Evolutionary conservation across 495 filamentous ascomycete genomes (phyloP).

Genomic region (Ramalina intermedia): DNA sequence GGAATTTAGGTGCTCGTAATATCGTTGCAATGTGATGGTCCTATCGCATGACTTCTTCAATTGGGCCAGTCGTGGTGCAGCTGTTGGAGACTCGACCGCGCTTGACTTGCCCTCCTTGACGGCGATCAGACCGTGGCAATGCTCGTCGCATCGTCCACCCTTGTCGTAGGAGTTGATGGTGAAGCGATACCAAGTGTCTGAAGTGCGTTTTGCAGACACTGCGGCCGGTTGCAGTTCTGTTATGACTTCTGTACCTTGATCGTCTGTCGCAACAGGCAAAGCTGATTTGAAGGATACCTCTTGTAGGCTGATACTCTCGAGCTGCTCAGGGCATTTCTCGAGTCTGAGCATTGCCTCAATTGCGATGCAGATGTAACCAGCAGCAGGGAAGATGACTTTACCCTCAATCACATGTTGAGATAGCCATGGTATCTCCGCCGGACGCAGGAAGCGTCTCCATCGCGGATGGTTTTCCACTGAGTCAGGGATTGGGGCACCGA

Average conservation of each 20-base stretch:
- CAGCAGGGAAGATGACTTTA: constrained; percentile 33
- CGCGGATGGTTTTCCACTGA: constrained; percentile 23
- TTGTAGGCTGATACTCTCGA: constrained; percentile 16
- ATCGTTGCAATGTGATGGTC: constrained; percentile 5
- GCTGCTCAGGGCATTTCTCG: constrained; percentile 3
- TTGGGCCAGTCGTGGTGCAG: neutral
- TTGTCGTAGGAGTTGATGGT: constrained; percentile 9
- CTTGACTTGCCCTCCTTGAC: constrained; percentile 3
- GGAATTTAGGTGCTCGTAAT: constrained; percentile 11
- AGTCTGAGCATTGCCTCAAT: constrained; percentile 35
- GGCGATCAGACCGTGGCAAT: constrained; percentile 8
- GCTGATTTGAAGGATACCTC: constrained; percentile 29
- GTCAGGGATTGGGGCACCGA: constrained; percentile 27
- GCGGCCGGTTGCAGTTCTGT: constrained; percentile 5
- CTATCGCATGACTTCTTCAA: constrained; percentile 1
- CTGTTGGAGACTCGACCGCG: neutral
- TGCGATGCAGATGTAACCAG: constrained; percentile 45
- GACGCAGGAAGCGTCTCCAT: constrained; percentile 26
- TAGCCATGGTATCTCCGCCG: constrained; percentile 33
- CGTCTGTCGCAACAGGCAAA: constrained; percentile 19
- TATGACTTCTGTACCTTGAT: constrained; percentile 8
- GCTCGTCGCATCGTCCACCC: constrained; percentile 8
- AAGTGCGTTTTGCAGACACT: constrained; percentile 7
- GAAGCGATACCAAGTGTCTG: constrained; percentile 10
- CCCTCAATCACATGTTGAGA: constrained; percentile 28